Evolutionary conservation across 1,139 yeast species (phyloP), one percentile per base, ranked within the genome.

Genomic region (Scheffersomyces parashehatae): DNA sequence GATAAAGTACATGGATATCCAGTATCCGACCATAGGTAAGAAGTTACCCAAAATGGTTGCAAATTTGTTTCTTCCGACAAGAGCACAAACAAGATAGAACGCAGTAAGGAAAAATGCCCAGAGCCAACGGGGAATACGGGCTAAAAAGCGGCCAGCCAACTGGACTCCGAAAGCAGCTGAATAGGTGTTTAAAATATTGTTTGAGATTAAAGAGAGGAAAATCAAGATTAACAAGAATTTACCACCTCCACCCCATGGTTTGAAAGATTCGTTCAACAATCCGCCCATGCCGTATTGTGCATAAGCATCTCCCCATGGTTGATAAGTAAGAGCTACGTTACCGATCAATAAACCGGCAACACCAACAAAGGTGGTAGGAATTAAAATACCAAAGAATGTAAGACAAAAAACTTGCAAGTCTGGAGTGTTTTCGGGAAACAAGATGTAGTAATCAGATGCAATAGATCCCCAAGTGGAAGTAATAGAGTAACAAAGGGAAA

Each of bases 391-490:
- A 28, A 83, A 67, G 52, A 86, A 83, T 0, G 96, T 88, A 45
- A 85, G 67, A 13, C 64, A 28, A 55, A 83, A 86, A 1, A 85
- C 72, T 50, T 76, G 77, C 50, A 67, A 53, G 47, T 81, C 80
- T 1, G 88, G 78, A 0, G 89, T 79, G 35, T 73, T 70, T 57
- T 88, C 95, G 0, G 97, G 96, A 59, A 89, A 83, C 42, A 88
- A 72, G 40, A 89, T 82, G 61, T 87, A 88, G 62, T 89, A 90
- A 64, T 90, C 97, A 0, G 93, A 77, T 1, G 96, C 88, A 48
- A 86, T 79, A 4, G 93, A 85, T 31, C 95, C 95, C 97, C 97
- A 90, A 1, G 96, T 88, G 1, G 91, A 80, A 3, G 97, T 88
- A 37, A 85, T 82, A 29, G 96, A 85, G 58, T 87, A 88, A 31